Conservation (phyloP, 371 early-diverging fungal species). For the Mortierella sp. region DNA sequence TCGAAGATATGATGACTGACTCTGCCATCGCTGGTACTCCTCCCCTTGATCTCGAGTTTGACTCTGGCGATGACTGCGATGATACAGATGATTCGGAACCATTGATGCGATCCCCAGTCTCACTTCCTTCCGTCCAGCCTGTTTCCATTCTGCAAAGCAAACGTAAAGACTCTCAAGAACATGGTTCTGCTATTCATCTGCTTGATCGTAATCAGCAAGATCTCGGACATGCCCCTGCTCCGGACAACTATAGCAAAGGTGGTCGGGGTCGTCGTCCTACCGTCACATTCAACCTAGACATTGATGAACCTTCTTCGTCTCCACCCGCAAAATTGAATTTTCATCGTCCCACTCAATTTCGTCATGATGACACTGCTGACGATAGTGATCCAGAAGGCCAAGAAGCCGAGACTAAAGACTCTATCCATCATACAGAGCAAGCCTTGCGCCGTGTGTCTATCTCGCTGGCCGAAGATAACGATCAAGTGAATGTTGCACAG, state of each 20-base stretch:
- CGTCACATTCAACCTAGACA: constrained; percentile 38
- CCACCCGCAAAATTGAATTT: not conserved
- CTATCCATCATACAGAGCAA: constrained; percentile 14
- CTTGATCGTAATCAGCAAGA: constrained; percentile 23
- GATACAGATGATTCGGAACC: constrained; percentile 5
- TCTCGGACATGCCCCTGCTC: constrained; percentile 7
- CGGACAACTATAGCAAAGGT: constrained; percentile 15
- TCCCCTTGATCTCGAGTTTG: constrained; percentile 41
- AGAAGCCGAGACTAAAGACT: not conserved
- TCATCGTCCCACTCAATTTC: not conserved
- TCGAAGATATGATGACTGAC: constrained; percentile 38
- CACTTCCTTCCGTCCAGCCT: constrained; percentile 12
- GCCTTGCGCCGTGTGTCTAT: constrained; percentile 35
- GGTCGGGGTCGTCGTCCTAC: constrained; percentile 36
- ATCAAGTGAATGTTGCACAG: not conserved
- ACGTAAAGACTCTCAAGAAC: constrained; percentile 37
- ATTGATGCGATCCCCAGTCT: constrained; percentile 20
- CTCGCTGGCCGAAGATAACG: constrained; percentile 8
- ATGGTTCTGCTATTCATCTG: not conserved
- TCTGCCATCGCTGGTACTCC: constrained; percentile 38
- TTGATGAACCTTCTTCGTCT: constrained; percentile 6
- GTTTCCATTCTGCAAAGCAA: constrained; percentile 29
- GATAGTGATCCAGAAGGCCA: not conserved
- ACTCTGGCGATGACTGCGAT: constrained; percentile 32
- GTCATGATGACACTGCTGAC: constrained; percentile 11